phyloP scores from a whole-genome alignment of 2,329 filamentous ascomycete genomes.

The Didymella pomorum region DNA sequence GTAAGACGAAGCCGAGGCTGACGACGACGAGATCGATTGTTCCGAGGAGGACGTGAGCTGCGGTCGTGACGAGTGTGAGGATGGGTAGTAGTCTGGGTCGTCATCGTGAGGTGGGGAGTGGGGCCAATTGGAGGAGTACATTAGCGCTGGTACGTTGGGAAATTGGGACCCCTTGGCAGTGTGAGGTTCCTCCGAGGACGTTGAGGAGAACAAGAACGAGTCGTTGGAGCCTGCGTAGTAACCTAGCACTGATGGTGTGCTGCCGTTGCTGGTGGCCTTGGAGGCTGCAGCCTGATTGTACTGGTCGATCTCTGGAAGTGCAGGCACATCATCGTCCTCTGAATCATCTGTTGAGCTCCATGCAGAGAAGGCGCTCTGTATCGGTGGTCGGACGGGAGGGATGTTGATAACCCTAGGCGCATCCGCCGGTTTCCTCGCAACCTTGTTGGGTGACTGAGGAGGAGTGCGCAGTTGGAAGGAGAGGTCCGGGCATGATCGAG shows the following conservation, averaged over 20 bases:
- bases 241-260: constrained; percentile 40
- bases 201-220: constrained; percentile 45
- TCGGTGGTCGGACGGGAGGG: constrained; percentile 43
- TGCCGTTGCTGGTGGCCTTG: constrained; percentile 30
- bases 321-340: constrained; percentile 30
- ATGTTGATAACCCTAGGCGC: constrained; percentile 40
- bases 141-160: constrained; percentile 26
- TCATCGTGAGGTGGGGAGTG: constrained; percentile 15
- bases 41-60: constrained; percentile 44
- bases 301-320: constrained; percentile 25
- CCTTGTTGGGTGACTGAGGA: constrained; percentile 33
- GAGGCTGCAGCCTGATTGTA: constrained; percentile 14
- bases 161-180: constrained; percentile 36
- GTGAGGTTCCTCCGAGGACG: constrained; percentile 36
- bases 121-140: constrained; percentile 21
- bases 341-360: constrained; percentile 51
- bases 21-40: constrained; percentile 41
- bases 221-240: constrained; percentile 41
- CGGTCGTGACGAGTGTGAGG: constrained; percentile 37
- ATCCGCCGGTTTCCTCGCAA: constrained; percentile 27
- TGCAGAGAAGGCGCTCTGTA: constrained; percentile 47
- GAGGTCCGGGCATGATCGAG: constrained; percentile 45
- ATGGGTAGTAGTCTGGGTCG: constrained; percentile 34
- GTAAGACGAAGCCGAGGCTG: constrained; percentile 42
- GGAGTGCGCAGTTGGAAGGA: constrained; percentile 31